Evolutionary conservation across 2,329 filamentous ascomycete species (phyloP), one percentile per base, ranked within the genome.

Genomic region (Myriosclerotinia scirpicola): DNA sequence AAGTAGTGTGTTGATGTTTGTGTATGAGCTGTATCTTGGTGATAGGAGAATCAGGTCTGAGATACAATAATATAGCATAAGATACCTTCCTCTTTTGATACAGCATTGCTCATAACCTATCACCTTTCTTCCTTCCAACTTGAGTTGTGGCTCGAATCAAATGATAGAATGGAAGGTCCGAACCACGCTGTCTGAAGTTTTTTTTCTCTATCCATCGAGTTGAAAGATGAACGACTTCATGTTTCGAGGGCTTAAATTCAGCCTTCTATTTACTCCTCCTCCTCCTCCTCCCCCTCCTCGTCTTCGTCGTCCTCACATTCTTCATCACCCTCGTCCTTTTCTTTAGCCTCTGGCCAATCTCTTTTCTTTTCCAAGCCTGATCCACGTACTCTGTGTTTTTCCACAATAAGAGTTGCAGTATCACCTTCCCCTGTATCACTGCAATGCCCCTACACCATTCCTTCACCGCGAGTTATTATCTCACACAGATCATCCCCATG

Each of bases 1-100:
- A 50, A 38, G 44, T 38, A 50, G 8, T 60, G 26, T 50, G 30
- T 50, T 60, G 44, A 50, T 60, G 44, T 22, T 60, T 60, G 55
- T 17, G 30, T 38, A 60, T 26, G 30, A 50, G 5, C 38, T 60
- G 44, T 60, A 3, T 38, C 50, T 50, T 5, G 34, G 15, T 38
- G 14, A 15, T 17, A 8, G 14, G 14, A 17, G 58, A n/a, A 38
- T 30, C 34, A 40, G 20, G 9, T 50, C 34, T 60, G 58, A 26
- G 20, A 60, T 60, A 26, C 9, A 22, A 50, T 38, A 38, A 17
- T 40, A 26, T 38, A 50, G 58, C 34, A 50, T 38, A 11, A 12
- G 30, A n/a, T 22, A 3, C 44, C 58, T 60, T 50, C 44, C 34
- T 50, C 14, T 60, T 22, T 60, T 38, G 58, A 22, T 40, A 40